Conservation (phyloP, 805 yeast species). For the Phaffomyces thermotolerans region DNA sequence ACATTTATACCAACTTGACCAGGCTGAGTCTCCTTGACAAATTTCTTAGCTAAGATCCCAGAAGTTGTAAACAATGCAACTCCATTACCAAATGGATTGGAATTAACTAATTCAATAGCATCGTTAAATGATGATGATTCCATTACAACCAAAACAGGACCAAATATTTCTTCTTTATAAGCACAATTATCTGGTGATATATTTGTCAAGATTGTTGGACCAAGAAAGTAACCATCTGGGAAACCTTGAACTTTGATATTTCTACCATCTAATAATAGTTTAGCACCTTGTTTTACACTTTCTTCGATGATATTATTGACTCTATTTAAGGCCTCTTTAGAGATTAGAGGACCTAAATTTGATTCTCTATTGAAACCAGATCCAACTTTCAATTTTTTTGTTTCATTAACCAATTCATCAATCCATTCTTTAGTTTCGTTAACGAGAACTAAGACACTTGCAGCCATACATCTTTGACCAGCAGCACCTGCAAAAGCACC, state of each 20-base stretch:
- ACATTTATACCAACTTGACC: constrained; percentile 78
- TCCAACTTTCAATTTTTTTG: constrained; percentile 48
- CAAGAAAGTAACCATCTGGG: constrained; percentile 63
- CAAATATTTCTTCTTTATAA: constrained; percentile 69
- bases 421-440: constrained; percentile 59
- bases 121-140: constrained; percentile 60
- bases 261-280: constrained; percentile 58
- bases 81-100: constrained; percentile 60
- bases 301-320: constrained; percentile 51
- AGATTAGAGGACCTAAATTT: constrained; percentile 68
- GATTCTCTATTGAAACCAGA: constrained; percentile 55
- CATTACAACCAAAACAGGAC: constrained; percentile 62
- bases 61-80: constrained; percentile 62
- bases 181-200: constrained; percentile 64
- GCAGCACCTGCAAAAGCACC: constrained; percentile 76
- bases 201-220: constrained; percentile 57
- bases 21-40: constrained; percentile 56
- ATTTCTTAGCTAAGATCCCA: constrained; percentile 62
- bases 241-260: constrained; percentile 27
- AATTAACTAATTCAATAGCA: constrained; percentile 57
- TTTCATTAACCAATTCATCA: constrained; percentile 48
- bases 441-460: constrained; percentile 67
- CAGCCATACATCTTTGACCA: constrained; percentile 83
- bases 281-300: constrained; percentile 56
- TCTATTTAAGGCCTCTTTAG: constrained; percentile 48